These are phyloP conservation scores for Brassica hybrid DNA, from an alignment of 441 rosid species.

Conservation along the genomic window DNA sequence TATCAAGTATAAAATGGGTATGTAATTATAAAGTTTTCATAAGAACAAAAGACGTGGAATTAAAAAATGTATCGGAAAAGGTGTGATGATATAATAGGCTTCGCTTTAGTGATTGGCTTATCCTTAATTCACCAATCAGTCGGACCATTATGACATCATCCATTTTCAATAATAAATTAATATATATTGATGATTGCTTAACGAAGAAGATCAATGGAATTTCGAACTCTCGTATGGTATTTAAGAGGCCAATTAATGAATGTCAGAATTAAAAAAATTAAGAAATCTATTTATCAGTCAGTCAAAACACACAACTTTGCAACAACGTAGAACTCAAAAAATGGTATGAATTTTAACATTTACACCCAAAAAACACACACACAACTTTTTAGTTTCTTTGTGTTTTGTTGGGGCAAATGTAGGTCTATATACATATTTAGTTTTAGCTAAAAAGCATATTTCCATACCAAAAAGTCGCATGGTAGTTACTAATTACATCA, in stretches of 20 bases:
- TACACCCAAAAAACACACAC: no score
- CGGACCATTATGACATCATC: conserved; percentile 35
- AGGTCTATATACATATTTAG: background rate
- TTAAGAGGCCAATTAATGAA: conserved; percentile 1
- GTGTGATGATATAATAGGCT: conserved; percentile 24
- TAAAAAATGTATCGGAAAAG: conserved; percentile 30
- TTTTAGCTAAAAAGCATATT: background rate
- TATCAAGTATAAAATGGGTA: background rate
- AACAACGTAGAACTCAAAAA: no score
- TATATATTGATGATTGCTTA: conserved; percentile 24
- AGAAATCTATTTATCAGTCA: background rate
- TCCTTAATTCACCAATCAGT: conserved; percentile 44
- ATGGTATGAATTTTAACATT: no score
- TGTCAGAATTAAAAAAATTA: background rate
- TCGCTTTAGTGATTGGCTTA: conserved; percentile 42
- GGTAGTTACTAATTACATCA: background rate
- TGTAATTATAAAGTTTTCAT: conserved; percentile 4
- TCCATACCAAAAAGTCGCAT: background rate
- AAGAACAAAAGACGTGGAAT: conserved; percentile 6
- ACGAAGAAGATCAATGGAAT: conserved; percentile 24
- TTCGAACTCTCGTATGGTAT: background rate
- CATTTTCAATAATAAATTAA: conserved; percentile 7
- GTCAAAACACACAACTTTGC: background rate
- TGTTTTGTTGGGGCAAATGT: background rate
- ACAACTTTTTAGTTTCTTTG: background rate